These are phyloP conservation scores for Penicillium coffeae DNA, from an alignment of 495 filamentous ascomycete species.

Conservation along the genomic window DNA sequence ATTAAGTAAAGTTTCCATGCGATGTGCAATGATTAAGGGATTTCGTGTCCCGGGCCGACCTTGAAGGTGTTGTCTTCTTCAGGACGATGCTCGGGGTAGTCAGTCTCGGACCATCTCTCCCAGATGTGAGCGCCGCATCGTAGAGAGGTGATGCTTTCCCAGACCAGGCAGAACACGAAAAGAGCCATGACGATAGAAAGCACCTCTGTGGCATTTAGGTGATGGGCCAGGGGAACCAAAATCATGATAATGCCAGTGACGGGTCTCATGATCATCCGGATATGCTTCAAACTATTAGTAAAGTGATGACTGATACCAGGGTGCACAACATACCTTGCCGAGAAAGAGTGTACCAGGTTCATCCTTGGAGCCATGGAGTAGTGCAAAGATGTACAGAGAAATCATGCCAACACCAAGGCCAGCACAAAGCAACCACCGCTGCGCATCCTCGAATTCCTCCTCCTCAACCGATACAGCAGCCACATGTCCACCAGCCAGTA, in stretches of 20 bases:
- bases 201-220: slow-evolving; percentile 22
- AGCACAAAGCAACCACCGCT: slow-evolving; percentile 38
- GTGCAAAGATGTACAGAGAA: slow-evolving; percentile 30
- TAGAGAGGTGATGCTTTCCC: slow-evolving; percentile 34
- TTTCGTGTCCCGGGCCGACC: not conserved
- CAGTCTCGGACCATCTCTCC: slow-evolving; percentile 31
- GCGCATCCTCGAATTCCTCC: slow-evolving; percentile 20
- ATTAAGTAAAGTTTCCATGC: no score
- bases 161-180: slow-evolving; percentile 27
- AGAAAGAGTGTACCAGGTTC: slow-evolving; percentile 20
- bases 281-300: slow-evolving; percentile 13
- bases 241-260: slow-evolving; percentile 27
- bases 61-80: not conserved
- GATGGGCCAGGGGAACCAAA: slow-evolving; percentile 25
- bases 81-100: slow-evolving; percentile 21
- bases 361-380: slow-evolving; percentile 33
- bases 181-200: slow-evolving; percentile 35
- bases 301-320: not conserved
- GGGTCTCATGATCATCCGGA: slow-evolving; percentile 33
- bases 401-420: slow-evolving; percentile 34
- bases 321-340: slow-evolving; percentile 20
- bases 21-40: no score
- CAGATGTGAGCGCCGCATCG: slow-evolving; percentile 25
- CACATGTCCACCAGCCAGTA: slow-evolving; percentile 40
- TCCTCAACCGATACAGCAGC: slow-evolving; percentile 24